Base-by-base conservation (phyloP, 257 asterid genomes). In the Solanum sejunctum region DNA sequence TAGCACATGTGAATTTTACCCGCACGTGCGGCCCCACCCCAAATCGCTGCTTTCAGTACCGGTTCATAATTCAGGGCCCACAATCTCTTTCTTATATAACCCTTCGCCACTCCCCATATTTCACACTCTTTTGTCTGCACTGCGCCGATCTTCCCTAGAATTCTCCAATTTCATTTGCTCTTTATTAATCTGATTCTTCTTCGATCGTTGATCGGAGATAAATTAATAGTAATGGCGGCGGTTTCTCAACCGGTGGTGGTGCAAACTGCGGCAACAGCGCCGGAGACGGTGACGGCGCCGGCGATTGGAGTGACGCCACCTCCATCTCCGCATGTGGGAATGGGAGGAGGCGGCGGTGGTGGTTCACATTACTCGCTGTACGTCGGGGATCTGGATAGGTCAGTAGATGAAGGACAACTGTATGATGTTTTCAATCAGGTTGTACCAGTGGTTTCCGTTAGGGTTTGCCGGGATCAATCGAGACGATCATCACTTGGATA, bases 341-440 rank as follows among this genome's bases (percentile, higher is more conserved):
- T 8, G 13, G 87, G 71, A 6, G 80, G 80, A 10, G 87, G 66
- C 23, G 32, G 84, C 55, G 41, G 56, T 43, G 41, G 51, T 43
- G 83, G 84, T 41, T 89, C 89, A 15, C 92, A 89, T 81, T 63
- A 90, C 41, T 90, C 97, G 17, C 86, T 94, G 66, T 93, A 95
- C 77, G 98, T 95, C 0, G 98, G 98, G 54, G 97, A 95, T 92
- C 93, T 95, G 86, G 98, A 93, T 49, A 55, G 88, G 1, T 41
- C 89, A 7, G 97, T 93, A 78, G 94, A 92, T 20, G 98, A 95
- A 84, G 89, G 83, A 82, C 90, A 89, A 79, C 85, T 95, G 85
- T 92, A 83, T 83, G 97, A 95, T 61, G 86, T 93, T 87, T 95
- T 95, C 84, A 90, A 84, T 54, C 97, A 90, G 83, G 97, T 93